phyloP scores from a whole-genome alignment of 2,329 filamentous ascomycete genomes.

The Arthrobotrys musiformis region DNA sequence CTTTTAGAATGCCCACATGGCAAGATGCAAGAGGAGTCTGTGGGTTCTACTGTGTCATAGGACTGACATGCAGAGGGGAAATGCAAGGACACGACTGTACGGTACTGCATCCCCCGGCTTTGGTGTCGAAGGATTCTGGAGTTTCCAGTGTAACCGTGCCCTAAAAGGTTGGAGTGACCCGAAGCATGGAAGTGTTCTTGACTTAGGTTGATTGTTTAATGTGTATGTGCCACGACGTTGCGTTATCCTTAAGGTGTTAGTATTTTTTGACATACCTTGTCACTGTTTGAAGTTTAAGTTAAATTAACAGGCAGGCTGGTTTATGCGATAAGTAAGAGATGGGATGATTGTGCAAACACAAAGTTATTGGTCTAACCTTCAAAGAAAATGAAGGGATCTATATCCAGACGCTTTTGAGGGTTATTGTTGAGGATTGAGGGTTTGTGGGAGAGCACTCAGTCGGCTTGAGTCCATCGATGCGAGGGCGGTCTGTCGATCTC shows the following conservation, averaged over 20 bases:
- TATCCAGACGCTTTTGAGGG: background rate
- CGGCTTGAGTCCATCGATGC: constrained; percentile 9
- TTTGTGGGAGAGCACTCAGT: background rate
- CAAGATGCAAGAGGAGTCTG: constrained; percentile 27
- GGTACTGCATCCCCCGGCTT: constrained; percentile 5
- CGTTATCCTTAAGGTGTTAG: background rate
- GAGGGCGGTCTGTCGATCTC: constrained; percentile 31
- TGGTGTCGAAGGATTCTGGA: background rate
- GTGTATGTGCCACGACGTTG: constrained; percentile 25
- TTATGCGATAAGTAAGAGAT: constrained; percentile 11
- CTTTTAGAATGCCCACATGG: constrained; percentile 13
- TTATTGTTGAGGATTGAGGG: background rate
- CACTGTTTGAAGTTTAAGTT: constrained; percentile 20
- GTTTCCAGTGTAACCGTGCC: background rate
- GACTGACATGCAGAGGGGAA: constrained; percentile 23
- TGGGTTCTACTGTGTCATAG: constrained; percentile 35
- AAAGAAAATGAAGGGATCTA: background rate
- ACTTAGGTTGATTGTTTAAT: constrained; percentile 39
- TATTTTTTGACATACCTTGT: constrained; percentile 13
- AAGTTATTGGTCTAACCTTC: constrained; percentile 10
- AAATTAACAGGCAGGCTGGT: constrained; percentile 35
- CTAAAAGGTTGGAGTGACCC: background rate
- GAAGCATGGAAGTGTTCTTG: constrained; percentile 1
- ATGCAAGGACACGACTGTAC: constrained; percentile 42
- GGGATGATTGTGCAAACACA: constrained; percentile 7